Conservation (phyloP, 164 flowering plant genomes). For the Magnolia kwangsiensis region DNA sequence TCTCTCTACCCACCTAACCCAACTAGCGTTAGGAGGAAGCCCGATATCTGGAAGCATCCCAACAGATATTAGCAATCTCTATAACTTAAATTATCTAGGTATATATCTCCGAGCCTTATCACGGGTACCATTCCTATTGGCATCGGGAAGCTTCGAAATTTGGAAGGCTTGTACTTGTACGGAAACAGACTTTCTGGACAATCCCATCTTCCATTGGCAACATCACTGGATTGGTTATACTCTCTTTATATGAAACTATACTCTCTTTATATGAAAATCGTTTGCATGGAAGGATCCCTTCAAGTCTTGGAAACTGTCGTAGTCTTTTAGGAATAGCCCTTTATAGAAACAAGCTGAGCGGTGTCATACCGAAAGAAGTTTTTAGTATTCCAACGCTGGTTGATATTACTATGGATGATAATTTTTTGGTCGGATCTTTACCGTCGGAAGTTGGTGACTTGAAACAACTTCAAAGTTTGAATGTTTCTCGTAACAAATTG, state of each 20-base stretch:
- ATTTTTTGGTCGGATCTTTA: conserved; percentile 23
- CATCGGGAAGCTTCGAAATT: conserved; percentile 24
- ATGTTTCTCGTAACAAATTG: conserved; percentile 21
- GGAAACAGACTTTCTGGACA: conserved; percentile 21
- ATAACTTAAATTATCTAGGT: conserved; percentile 20
- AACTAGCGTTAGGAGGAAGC: conserved; percentile 29
- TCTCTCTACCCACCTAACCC: conserved; percentile 30
- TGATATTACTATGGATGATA: conserved; percentile 13
- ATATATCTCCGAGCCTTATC: conserved; percentile 18
- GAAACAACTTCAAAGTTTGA: conserved; percentile 14
- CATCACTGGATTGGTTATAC: too few species aligned
- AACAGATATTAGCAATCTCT: conserved; percentile 22
- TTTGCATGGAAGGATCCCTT: background rate
- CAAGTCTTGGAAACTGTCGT: conserved; percentile 23
- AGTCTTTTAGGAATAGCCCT: conserved; percentile 18
- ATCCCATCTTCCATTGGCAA: too few species aligned
- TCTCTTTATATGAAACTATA: too few species aligned
- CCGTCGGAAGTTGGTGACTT: conserved; percentile 28
- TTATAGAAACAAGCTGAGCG: conserved; percentile 22
- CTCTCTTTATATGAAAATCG: too few species aligned
- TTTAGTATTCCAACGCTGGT: conserved; percentile 16
- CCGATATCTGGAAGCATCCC: conserved; percentile 39
- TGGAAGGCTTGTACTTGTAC: conserved; percentile 10
- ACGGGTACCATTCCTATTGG: conserved; percentile 18
- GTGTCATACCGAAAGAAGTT: conserved; percentile 23